These are phyloP conservation scores for Arthrocladium fulminans DNA, from an alignment of 2,329 filamentous ascomycete genomes.

Conservation along the genomic window DNA sequence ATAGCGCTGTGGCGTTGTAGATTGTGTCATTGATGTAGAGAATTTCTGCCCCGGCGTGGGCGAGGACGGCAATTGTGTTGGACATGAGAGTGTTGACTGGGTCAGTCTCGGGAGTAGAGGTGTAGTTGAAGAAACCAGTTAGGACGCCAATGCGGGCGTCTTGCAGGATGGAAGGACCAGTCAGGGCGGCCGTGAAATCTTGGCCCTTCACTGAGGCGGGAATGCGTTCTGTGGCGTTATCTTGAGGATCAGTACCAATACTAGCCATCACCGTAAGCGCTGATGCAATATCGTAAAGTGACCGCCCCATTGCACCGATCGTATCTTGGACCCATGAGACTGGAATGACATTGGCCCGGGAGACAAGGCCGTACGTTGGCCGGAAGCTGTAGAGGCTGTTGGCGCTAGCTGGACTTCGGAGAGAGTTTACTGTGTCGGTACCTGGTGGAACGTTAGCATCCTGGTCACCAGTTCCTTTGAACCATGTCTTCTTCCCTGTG, in stretches of 20 bases:
- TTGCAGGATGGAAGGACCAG: constrained; percentile 25
- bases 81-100: constrained; percentile 50
- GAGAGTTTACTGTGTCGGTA: constrained; percentile 87
- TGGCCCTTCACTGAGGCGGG: constrained; percentile 33
- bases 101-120: constrained; percentile 43
- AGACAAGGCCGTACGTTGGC: constrained; percentile 84
- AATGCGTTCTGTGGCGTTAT: constrained; percentile 43
- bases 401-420: constrained; percentile 79
- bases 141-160: constrained; percentile 43
- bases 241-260: constrained; percentile 42
- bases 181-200: constrained; percentile 41
- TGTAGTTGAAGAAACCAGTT: constrained; percentile 51
- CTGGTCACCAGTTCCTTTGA: not conserved
- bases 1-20: constrained; percentile 47
- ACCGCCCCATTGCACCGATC: constrained; percentile 62
- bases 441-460: constrained; percentile 36
- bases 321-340: constrained; percentile 92
- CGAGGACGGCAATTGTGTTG: constrained; percentile 38
- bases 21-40: constrained; percentile 40
- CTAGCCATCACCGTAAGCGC: constrained; percentile 47
- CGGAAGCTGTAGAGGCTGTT: constrained; percentile 82
- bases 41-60: constrained; percentile 40
- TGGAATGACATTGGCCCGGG: constrained; percentile 74
- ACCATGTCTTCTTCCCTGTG: constrained; percentile 40
- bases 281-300: constrained; percentile 42